A percentile compares a stretch with the other conserved stretches of the same genome.
These are phyloP conservation scores for Knufia petricola DNA, from an alignment of 2,329 filamentous ascomycete genomes.

Conservation along the genomic window DNA sequence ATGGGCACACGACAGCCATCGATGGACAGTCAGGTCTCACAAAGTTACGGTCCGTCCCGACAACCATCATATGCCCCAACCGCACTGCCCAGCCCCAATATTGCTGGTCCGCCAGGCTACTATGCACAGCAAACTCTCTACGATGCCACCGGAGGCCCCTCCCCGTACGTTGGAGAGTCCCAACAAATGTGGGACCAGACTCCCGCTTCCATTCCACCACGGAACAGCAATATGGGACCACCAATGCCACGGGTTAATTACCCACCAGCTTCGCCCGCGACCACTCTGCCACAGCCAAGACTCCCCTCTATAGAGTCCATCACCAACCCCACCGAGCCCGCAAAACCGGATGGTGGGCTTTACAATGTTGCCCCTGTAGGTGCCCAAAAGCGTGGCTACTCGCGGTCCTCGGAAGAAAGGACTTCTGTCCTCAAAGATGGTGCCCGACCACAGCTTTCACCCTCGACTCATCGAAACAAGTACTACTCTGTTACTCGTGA, in stretches of 20 bases:
- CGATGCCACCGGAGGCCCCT: background rate
- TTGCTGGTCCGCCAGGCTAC: background rate
- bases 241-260: background rate
- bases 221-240: background rate
- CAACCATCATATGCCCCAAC: background rate
- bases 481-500: slow-evolving; percentile 1
- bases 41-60: slow-evolving; percentile 1
- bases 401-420: background rate
- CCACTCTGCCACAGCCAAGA: background rate
- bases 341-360: background rate
- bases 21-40: slow-evolving; percentile 14
- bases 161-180: background rate
- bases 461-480: background rate
- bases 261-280: background rate
- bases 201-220: background rate
- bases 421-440: slow-evolving; percentile 1
- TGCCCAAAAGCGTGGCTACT: background rate
- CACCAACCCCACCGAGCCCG: background rate
- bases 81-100: background rate
- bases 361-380: background rate
- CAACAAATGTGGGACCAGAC: background rate
- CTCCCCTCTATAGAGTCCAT: slow-evolving; percentile 4
- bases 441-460: background rate
- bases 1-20: slow-evolving; percentile 13
- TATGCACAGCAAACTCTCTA: background rate